Conservation (phyloP, 257 asterid species). For the Capsicum pubescens region DNA sequence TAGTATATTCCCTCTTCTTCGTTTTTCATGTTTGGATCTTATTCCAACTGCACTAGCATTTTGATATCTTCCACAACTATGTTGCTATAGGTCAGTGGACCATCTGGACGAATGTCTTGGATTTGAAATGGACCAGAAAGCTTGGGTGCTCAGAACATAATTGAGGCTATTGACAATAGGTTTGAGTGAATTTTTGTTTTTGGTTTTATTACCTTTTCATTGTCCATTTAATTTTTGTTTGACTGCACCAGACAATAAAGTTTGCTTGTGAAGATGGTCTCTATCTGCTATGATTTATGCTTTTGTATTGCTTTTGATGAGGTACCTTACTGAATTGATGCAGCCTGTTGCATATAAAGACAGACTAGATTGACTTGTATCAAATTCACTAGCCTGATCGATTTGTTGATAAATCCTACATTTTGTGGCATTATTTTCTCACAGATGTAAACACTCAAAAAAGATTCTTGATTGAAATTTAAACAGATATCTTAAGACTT, state of each 20-base stretch:
- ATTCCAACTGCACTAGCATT: slow-evolving; percentile 18
- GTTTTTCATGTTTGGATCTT: background rate
- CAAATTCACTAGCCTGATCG: slow-evolving; percentile 99
- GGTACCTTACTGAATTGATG: slow-evolving; percentile 31
- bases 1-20: background rate
- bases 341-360: slow-evolving; percentile 75
- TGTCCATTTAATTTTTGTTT: background rate
- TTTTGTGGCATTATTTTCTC: slow-evolving; percentile 20
- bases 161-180: slow-evolving; percentile 87
- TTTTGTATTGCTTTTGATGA: slow-evolving; percentile 26
- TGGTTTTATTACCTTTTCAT: slow-evolving; percentile 4
- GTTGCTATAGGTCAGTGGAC: slow-evolving; percentile 78
- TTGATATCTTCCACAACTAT: slow-evolving; percentile 26
- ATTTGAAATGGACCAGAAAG: slow-evolving; percentile 86
- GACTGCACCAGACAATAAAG: background rate
- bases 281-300: slow-evolving; percentile 19
- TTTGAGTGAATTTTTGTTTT: slow-evolving; percentile 36
- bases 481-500: background rate
- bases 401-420: slow-evolving; percentile 58
- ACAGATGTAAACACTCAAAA: slow-evolving; percentile 12
- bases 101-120: slow-evolving; percentile 97
- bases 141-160: slow-evolving; percentile 67
- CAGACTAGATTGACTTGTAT: slow-evolving; percentile 86
- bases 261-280: background rate
- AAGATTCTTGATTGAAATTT: background rate